Evolutionary conservation across 2,329 filamentous ascomycete genomes (phyloP), one percentile per base, ranked within the genome.

Genomic region (Colletotrichum zoysiae): DNA sequence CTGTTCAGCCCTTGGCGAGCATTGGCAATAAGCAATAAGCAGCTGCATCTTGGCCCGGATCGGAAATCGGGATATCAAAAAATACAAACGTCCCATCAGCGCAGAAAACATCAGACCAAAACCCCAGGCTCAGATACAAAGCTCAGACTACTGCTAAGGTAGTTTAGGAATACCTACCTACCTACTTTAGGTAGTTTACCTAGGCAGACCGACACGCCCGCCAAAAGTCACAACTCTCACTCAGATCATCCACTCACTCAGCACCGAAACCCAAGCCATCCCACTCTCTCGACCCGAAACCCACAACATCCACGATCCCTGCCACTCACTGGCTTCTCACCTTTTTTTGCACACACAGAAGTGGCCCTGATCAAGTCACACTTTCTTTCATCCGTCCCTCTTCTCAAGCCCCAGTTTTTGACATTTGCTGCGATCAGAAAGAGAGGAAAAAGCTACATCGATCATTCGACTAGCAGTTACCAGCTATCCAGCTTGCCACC

Each of bases 241-340:
- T 33, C 14, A 51, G 38, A 26, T 62, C 48, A 51, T n/a, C 50
- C 46, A 44, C 55, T 59, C 57, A 56, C 61, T 64, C 48, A 64
- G 61, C 50, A 44, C 20, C 50, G 38, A 64, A 53, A 38, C 50
- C 50, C 50, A 64, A 64, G 50, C 50, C 38, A 64, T 46, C 20
- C 48, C n/a, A 33, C 61, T 46, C 40, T 23, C 50, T 56, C 44
- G 40, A 69, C 53, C 61, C 56, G 61, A 48, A 59, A 67, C 30
- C 65, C 57, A 61, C 35, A 61, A 68, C 68, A 67, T 38, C 51
- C 64, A 61, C 40, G 50, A 71, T 42, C 68, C 56, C 68, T 71
- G 64, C 35, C 42, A 35, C 42, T 14, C n/a, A 23, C 46, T 26
- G 33, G 44, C 26, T n/a, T 23, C 57, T 50, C 60, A 50, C 42